Base-by-base conservation (phyloP, 2,329 filamentous ascomycete genomes). In the Lasiodiplodia sp. region DNA sequence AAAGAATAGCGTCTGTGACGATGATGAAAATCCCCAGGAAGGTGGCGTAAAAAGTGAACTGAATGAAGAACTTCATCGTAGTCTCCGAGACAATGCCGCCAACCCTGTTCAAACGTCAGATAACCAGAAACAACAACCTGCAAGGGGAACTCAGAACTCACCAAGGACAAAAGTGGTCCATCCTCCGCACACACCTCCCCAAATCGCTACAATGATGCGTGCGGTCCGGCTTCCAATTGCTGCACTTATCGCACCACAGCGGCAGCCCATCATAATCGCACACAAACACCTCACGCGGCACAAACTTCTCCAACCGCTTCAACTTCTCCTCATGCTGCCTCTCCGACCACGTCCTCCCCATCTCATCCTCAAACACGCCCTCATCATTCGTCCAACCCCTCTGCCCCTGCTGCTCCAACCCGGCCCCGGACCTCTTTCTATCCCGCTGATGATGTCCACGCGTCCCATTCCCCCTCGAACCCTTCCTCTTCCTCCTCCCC, bases 91-190 rank as follows among this genome's bases (percentile, higher is more conserved):
- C 90, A 72, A 97, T 92, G 25, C 95, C 96, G 4, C 95, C 95
- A n/a, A 97, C 94, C 60, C 63, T 57, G 28, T 10, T 21, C 25
- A 51, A 1, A 38, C 14, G 34, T 66, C 55, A 55, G 63, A 21
- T 16, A 3, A 11, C 62, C n/a, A 23, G n/a, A 28, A 52, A 4
- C 23, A 47, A 47, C n/a, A 11, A 21, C 44, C 28, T 4, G 5
- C 44, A 47, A 47, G 44, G 6, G 21, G 1, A 34, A n/a, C 31
- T 0, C 23, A 44, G 18, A 4, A 52, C 49, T 53, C 21, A 64
- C 88, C 89, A 98, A 0, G 95, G 96, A 75, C 96, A 99, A 75
- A 94, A 96, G 76, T 98, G 95, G 71, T 98, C 95, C 91, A 97
- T 96, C 75, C 96, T 96, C 51, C 87, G 83, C 25, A 97, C 91